Evolutionary conservation across 2,329 filamentous ascomycete species (phyloP), one percentile per base, ranked within the genome.

Genomic region (Stagonosporopsis cucurbitacearum): DNA sequence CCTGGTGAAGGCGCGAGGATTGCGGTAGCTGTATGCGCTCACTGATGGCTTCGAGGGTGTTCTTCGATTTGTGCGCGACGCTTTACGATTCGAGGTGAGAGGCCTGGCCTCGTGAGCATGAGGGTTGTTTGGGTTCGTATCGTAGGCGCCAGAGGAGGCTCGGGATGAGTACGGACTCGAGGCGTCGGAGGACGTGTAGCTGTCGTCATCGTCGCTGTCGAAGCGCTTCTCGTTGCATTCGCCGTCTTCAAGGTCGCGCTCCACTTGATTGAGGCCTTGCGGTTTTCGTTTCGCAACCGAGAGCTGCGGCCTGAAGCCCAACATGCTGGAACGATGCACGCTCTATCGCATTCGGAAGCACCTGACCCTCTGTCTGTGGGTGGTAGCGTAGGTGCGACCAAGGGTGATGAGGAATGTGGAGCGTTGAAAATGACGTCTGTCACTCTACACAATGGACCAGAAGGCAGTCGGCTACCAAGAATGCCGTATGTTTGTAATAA

Each of bases 1-100:
- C 65, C 92, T 84, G 52, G 91, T 86, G 55, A 95, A 85, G 59
- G 83, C 89, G 68, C 88, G 86, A 6, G 90, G 90, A 37, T 93
- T 76, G 28, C 87, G 82, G 66, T 89, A 90, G 48, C 83, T 72
- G 59, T 75, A 74, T 45, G 72, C 70, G 58, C 69, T 72, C 7
- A 73, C 65, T 6, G 60, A 69, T 3, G 73, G 62, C 45, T 63
- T 66, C 67, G 64, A 68, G 4, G 46, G 60, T 13, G 54, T 58
- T 56, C 50, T 62, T 57, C 58, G 59, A 50, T 61, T 63, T 25
- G 56, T 51, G 7, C 50, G 50, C 6, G 62, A 56, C 11, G 56
- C 26, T 12, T 39, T 60, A 8, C 62, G 58, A 20, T 58, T 64
- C 12, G 63, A 56, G 15, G 52, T 52, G 15, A 68, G 65, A 17